phyloP scores from a whole-genome alignment of 2,329 filamentous ascomycete species.

The Aspergillus jensenii region DNA sequence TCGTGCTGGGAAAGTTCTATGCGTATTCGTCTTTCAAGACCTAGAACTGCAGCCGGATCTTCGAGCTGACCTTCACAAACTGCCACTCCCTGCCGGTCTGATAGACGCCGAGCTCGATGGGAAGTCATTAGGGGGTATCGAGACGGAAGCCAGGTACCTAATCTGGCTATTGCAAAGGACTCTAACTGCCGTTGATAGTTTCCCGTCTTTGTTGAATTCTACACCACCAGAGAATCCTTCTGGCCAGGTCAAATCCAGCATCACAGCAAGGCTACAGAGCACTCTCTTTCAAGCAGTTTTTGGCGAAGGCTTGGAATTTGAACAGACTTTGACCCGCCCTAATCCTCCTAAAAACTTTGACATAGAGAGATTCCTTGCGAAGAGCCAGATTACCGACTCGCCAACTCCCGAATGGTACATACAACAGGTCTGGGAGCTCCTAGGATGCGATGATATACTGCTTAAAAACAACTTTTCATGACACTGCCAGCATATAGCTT shows the following conservation, averaged over 20 bases:
- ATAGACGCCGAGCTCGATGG: conserved; percentile 23
- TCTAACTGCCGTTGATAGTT: conserved; percentile 24
- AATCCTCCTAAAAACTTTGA: conserved; percentile 19
- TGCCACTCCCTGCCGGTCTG: conserved; percentile 35
- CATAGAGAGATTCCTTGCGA: conserved; percentile 11
- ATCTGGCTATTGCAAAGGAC: conserved; percentile 35
- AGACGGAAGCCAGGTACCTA: conserved; percentile 37
- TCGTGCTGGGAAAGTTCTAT: conserved; percentile 42
- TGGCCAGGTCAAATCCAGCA: conserved; percentile 6
- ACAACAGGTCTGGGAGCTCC: conserved; percentile 55
- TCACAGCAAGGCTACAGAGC: conserved; percentile 37
- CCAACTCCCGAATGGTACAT: conserved; percentile 55
- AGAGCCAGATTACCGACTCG: conserved; percentile 23
- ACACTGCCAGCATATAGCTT: not conserved
- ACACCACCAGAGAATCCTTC: not conserved
- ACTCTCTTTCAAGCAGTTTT: conserved; percentile 45
- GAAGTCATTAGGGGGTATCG: conserved; percentile 24
- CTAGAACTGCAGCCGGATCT: conserved; percentile 27
- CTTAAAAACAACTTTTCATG: not conserved
- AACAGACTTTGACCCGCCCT: conserved; percentile 26
- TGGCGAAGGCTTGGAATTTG: conserved; percentile 32
- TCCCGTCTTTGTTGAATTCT: not conserved
- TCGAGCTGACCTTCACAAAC: conserved; percentile 18
- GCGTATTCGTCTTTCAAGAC: conserved; percentile 40
- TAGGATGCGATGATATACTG: conserved; percentile 57